Evolutionary conservation across 495 filamentous ascomycete species (phyloP).

Genomic region (Tuber indicum): DNA sequence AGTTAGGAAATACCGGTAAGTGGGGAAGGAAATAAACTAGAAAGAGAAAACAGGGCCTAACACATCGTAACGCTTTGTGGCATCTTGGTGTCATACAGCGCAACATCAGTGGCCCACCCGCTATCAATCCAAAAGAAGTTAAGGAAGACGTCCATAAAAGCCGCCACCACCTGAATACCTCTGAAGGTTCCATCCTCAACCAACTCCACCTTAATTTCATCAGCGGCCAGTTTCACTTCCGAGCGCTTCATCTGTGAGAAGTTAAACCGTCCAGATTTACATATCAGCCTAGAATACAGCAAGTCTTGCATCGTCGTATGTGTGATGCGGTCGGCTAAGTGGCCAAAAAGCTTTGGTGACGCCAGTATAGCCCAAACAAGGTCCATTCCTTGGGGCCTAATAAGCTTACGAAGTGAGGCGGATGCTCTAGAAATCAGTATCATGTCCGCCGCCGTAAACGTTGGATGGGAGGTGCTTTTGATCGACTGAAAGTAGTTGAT

Average conservation of each 20-base stretch:
- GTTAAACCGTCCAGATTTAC: constrained; percentile 8
- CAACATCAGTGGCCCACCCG: constrained; percentile 18
- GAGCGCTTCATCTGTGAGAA: background rate
- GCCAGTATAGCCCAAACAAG: constrained; percentile 33
- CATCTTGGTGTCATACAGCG: constrained; percentile 24
- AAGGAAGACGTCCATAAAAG: constrained; percentile 27
- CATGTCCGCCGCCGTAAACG: constrained; percentile 22
- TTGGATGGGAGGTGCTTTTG: background rate
- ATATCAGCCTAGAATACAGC: background rate
- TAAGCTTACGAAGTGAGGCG: constrained; percentile 13
- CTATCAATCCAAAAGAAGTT: constrained; percentile 30
- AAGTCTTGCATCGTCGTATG: background rate
- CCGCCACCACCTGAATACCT: constrained; percentile 19
- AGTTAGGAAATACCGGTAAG: background rate
- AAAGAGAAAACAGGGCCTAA: background rate
- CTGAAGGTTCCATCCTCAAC: constrained; percentile 12
- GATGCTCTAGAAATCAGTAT: constrained; percentile 23
- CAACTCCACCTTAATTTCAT: constrained; percentile 17
- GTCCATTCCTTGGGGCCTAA: constrained; percentile 10
- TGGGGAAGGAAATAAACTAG: background rate
- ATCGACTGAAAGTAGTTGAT: constrained; percentile 23
- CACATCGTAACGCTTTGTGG: constrained; percentile 34
- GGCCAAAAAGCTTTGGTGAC: constrained; percentile 17
- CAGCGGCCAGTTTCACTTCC: background rate
- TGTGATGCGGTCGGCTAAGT: constrained; percentile 11